phyloP scores from a whole-genome alignment of 345 rosid species.

The Sonneratia alba region DNA sequence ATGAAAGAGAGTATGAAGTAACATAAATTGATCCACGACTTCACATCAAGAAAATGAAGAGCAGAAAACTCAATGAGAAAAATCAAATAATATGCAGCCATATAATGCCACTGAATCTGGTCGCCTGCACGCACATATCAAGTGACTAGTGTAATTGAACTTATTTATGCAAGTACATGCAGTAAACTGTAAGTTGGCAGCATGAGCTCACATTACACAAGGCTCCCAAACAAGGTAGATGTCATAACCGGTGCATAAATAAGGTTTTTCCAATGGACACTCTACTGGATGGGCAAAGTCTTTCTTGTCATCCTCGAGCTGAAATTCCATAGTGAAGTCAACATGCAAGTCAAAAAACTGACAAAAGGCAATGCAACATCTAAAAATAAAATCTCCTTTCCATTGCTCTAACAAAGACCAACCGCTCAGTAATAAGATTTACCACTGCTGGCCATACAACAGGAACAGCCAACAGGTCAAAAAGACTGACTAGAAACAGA shows the following conservation, averaged over 20 bases:
- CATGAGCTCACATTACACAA: slow-evolving; percentile 58
- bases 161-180: not conserved
- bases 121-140: not conserved
- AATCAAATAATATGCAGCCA: not conserved
- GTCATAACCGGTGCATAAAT: slow-evolving; percentile 85
- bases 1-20: not conserved
- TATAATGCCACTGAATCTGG: not conserved
- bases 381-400: not conserved
- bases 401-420: not conserved
- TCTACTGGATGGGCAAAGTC: not conserved
- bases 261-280: slow-evolving; percentile 29
- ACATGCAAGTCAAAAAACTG: not conserved
- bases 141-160: not conserved
- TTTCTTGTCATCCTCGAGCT: not conserved
- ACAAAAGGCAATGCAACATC: not conserved
- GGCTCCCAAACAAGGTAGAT: slow-evolving; percentile 81
- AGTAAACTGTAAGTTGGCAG: not conserved
- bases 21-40: not conserved
- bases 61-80: not conserved
- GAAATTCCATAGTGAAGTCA: not conserved
- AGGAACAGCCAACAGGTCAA: not conserved
- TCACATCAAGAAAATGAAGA: not conserved
- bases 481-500: not conserved
- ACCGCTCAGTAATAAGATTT: not conserved
- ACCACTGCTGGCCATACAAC: not conserved